These are phyloP conservation scores for Diaporthe batatas DNA, from an alignment of 2,329 filamentous ascomycete species.

Conservation along the genomic window DNA sequence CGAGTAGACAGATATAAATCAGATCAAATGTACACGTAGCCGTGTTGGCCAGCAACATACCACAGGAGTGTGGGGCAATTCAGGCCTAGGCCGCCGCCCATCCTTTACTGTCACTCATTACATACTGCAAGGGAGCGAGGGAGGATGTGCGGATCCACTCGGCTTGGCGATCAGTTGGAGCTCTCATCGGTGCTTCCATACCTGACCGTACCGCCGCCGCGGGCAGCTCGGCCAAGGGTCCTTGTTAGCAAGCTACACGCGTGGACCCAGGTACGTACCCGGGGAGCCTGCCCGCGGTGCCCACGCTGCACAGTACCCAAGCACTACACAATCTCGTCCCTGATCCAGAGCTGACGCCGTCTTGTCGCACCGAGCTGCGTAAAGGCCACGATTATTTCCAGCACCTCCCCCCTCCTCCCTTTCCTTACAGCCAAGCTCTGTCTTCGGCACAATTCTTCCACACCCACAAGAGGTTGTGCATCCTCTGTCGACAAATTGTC, in stretches of 20 bases:
- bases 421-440: slow-evolving; percentile 37
- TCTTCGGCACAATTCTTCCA: slow-evolving; percentile 36
- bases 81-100: slow-evolving; percentile 4
- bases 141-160: slow-evolving; percentile 26
- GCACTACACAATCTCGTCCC: slow-evolving; percentile 23
- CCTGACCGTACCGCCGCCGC: slow-evolving; percentile 15
- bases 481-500: slow-evolving; percentile 3
- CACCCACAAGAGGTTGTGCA: slow-evolving; percentile 25
- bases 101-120: slow-evolving; percentile 26
- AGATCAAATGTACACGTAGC: background rate
- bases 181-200: slow-evolving; percentile 1
- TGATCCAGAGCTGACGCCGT: slow-evolving; percentile 19
- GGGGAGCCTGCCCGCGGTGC: background rate
- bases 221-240: slow-evolving; percentile 10
- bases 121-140: slow-evolving; percentile 13
- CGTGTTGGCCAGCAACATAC: slow-evolving; percentile 9
- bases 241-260: slow-evolving; percentile 22
- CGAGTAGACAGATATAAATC: too few relatives aligned
- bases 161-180: slow-evolving; percentile 34
- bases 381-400: slow-evolving; percentile 42
- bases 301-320: background rate
- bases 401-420: slow-evolving; percentile 34
- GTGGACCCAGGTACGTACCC: background rate
- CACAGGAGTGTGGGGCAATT: slow-evolving; percentile 3
- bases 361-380: slow-evolving; percentile 34